Evolutionary conservation across 1,139 yeast genomes (phyloP), one percentile per base, ranked within the genome.

Genomic region (Yamadazyma taylorii): DNA sequence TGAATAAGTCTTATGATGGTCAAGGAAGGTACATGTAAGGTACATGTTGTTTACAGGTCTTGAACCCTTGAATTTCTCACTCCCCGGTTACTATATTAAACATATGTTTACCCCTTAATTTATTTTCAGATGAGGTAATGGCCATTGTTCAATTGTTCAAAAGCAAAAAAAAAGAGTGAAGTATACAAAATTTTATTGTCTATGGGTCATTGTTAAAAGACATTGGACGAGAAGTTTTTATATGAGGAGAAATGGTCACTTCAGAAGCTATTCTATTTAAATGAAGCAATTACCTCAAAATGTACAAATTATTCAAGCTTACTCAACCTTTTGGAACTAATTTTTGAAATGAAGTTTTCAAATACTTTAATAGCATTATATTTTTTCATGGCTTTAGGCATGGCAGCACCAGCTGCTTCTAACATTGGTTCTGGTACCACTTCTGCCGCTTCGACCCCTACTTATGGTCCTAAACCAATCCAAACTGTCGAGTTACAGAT

Each of bases 401-500:
- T n/a, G n/a, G n/a, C n/a, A n/a, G n/a, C n/a, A n/a, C n/a, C n/a
- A n/a, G n/a, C n/a, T n/a, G n/a, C 24, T 13, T 7, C 24, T 19
- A 17, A 4, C 5, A 7, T 16, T 19, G 17, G 17, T 7, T 15
- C 32, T n/a, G 11, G 17, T 8, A 8, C 32, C 4, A 30, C 16
- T 6, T 16, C 17, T 9, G n/a, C 3, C 5, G 14, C 30, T 15
- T 15, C 30, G 3, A 27, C 30, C 10, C 30, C 30, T 8, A 17
- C 32, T 19, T 30, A 7, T 17, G 17, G 12, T 7, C 17, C 27
- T 14, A 31, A 14, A 25, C 28, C 36, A 14, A 14, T 27, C n/a
- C 32, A 27, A 23, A 27, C 32, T 11, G 36, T 27, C n/a, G 25
- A 30, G 9, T 33, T 33, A 9, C 15, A 28, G 16, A 29, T 33